Conservation (phyloP, 2,329 filamentous ascomycete genomes). For the Aspergillus fumigatiaffinis region DNA sequence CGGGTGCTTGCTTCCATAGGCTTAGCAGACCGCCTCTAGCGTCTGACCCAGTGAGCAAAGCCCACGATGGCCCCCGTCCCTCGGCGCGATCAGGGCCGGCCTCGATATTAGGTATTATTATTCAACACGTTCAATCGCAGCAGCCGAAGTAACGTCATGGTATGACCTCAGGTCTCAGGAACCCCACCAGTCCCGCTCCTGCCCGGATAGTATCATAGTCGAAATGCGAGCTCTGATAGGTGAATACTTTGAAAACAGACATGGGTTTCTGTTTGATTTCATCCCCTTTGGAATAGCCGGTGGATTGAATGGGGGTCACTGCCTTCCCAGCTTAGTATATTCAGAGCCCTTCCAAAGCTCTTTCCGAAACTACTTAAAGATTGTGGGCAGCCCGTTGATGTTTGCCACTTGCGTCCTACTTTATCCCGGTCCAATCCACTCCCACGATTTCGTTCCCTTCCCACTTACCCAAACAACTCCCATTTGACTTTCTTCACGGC, state of each 20-base stretch:
- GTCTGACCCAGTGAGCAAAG: no score
- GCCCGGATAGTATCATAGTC: not conserved
- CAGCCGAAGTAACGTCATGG: slow-evolving; percentile 13
- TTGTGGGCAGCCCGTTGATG: not conserved
- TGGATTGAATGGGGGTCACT: slow-evolving; percentile 1
- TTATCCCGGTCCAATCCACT: not conserved
- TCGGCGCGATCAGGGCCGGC: slow-evolving; percentile 2
- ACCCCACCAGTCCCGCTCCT: slow-evolving; percentile 1
- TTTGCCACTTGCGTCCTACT: slow-evolving; percentile 1
- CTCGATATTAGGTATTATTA: not conserved
- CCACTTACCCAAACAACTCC: not conserved
- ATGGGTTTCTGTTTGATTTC: not conserved
- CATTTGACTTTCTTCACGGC: not conserved
- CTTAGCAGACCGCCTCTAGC: slow-evolving; percentile 4
- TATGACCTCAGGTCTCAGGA: slow-evolving; percentile 15
- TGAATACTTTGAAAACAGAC: not conserved
- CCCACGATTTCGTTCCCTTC: not conserved
- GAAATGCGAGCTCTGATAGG: not conserved
- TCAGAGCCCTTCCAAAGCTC: not conserved
- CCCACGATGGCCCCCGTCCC: slow-evolving; percentile 8
- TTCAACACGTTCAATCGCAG: slow-evolving; percentile 1
- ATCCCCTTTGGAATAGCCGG: slow-evolving; percentile 1
- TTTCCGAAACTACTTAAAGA: slow-evolving; percentile 4
- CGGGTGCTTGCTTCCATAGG: slow-evolving; percentile 9
- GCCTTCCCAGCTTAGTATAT: not conserved